Percentiles rank a stretch among this genome's conserved stretches.
These are phyloP conservation scores for Flaveria ramosissima DNA, from an alignment of 129 eudicot genomes.

Conservation along the genomic window DNA sequence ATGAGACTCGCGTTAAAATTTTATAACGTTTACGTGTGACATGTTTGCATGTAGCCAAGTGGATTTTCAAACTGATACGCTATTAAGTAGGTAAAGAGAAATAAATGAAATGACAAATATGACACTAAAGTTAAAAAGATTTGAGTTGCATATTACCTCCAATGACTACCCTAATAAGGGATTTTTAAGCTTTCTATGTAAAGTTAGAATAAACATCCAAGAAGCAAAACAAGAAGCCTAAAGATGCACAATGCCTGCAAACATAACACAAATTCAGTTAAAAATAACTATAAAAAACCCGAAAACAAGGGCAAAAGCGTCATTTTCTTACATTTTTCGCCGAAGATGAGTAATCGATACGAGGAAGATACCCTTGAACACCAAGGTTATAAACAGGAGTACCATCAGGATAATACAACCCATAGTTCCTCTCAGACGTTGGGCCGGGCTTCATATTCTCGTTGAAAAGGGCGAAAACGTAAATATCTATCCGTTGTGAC, in stretches of 20 bases:
- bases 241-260: constrained; percentile 47
- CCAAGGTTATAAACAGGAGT: constrained; percentile 87
- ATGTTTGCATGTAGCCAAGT: no score
- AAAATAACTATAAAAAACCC: background rate
- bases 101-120: constrained; percentile 12
- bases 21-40: no score
- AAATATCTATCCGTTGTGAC: constrained; percentile 60
- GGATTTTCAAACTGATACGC: no score
- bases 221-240: constrained; percentile 28
- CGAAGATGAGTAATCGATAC: constrained; percentile 73
- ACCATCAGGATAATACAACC: constrained; percentile 84
- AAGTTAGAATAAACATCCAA: constrained; percentile 37
- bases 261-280: background rate
- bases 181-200: constrained; percentile 27
- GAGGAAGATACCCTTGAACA: constrained; percentile 66
- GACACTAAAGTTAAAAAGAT: background rate
- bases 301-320: constrained; percentile 23
- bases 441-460: constrained; percentile 93
- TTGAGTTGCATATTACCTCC: constrained; percentile 40
- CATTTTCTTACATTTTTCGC: constrained; percentile 50
- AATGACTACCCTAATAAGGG: constrained; percentile 32
- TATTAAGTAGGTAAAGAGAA: background rate
- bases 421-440: constrained; percentile 88
- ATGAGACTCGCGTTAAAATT: no score
- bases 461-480: constrained; percentile 90